Evolutionary conservation across 257 asterid species (phyloP), one percentile per base, ranked within the genome.

Genomic region (Plantago elongata): DNA sequence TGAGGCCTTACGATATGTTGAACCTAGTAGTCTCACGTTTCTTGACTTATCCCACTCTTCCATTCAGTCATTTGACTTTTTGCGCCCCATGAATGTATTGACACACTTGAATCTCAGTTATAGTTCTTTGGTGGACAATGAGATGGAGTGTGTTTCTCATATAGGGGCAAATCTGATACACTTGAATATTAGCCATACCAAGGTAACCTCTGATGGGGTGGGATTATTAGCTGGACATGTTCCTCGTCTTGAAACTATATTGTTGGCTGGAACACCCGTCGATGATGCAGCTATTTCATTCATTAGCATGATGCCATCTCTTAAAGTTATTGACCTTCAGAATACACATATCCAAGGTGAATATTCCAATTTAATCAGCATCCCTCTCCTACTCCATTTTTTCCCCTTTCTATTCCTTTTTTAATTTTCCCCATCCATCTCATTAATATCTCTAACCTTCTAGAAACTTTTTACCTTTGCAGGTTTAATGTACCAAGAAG

Each of bases 301-400:
- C 72, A 72, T 89, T 57, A 74, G 87, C 81, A 66, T 78, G 84
- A 86, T 89, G 95, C 83, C 84, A 1, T 74, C 82, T 3, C 86
- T 93, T 67, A 87, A 77, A 79, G 77, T 61, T 48, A 56, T 85
- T 75, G 61, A 87, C 70, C 83, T 89, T 12, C 78, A 82, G 81
- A 72, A 74, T 57, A 87, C 97, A 22, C 62, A 81, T 40, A 66
- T 89, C 51, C 81, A 85, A 83, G 99, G 99, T 88, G 68, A 45
- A 5, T 59, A 40, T 51, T 68, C 29, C 38, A 44, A 34, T 34
- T 34, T 27, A 60, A 27, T 55, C 57, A 43, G 54, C 49, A 22
- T 29, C n/a, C 17, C 37, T 69, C 14, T 8, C 8, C 22, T 15
- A 44, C 48, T 63, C 11, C 58, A 64, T 63, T 27, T 18, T 54